Conservation (phyloP, 2,329 filamentous ascomycete species). For the Botrytis galanthina region DNA sequence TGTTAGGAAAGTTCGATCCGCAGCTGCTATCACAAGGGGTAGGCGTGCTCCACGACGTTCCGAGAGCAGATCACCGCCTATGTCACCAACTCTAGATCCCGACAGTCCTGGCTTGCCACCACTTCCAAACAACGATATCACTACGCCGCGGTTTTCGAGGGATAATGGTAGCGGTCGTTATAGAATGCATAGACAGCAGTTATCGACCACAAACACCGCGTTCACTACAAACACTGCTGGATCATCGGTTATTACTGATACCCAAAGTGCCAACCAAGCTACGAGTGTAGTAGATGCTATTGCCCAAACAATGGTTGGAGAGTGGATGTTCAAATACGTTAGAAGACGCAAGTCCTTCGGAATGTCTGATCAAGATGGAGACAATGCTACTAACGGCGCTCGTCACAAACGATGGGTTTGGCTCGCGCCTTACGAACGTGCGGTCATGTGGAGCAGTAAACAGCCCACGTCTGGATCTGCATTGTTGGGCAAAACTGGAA, state of each 20-base stretch:
- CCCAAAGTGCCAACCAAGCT: slow-evolving; percentile 51
- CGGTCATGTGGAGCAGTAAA: slow-evolving; percentile 98
- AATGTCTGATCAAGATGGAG: slow-evolving; percentile 65
- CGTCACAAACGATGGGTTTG: slow-evolving; percentile 98
- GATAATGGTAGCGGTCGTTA: slow-evolving; percentile 45
- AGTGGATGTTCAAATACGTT: slow-evolving; percentile 94
- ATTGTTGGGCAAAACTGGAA: slow-evolving; percentile 87
- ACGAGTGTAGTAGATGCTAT: slow-evolving; percentile 92
- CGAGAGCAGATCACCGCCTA: slow-evolving; percentile 59
- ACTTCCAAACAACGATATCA: slow-evolving; percentile 70
- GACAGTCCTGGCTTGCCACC: slow-evolving; percentile 72
- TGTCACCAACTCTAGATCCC: slow-evolving; percentile 64
- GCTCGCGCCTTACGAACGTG: slow-evolving; percentile 93
- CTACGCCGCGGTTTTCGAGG: slow-evolving; percentile 50
- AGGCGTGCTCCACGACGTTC: slow-evolving; percentile 49
- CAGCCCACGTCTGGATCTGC: slow-evolving; percentile 86
- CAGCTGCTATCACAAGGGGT: slow-evolving; percentile 63
- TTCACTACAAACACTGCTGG: slow-evolving; percentile 34
- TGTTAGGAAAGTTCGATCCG: slow-evolving; percentile 82
- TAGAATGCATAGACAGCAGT: slow-evolving; percentile 53
- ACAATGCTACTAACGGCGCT: slow-evolving; percentile 61
- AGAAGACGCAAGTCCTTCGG: slow-evolving; percentile 88
- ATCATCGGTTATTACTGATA: slow-evolving; percentile 6
- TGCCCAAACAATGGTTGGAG: slow-evolving; percentile 96
- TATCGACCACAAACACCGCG: slow-evolving; percentile 57